Conservation (phyloP, 345 rosid genomes). For the Lumnitzera racemosa region DNA sequence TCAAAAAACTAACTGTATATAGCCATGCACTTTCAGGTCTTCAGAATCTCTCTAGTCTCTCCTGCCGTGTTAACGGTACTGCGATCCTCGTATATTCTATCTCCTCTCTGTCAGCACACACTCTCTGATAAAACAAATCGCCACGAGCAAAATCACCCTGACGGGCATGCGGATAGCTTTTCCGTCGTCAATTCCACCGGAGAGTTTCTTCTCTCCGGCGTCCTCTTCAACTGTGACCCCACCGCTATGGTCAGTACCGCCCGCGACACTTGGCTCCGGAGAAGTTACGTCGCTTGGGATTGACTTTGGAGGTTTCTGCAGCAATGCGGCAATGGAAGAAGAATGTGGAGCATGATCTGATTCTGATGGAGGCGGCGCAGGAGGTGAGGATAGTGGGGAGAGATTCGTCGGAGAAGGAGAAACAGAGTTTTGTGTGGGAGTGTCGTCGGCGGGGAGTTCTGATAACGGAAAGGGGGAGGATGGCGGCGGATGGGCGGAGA, state of each 20-base stretch:
- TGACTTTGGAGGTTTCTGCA: constrained; percentile 25
- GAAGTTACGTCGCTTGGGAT: constrained; percentile 16
- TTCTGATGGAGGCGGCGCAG: constrained; percentile 18
- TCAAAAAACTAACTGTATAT: too few relatives aligned
- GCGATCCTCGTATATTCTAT: constrained; percentile 51
- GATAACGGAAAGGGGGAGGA: constrained; percentile 21
- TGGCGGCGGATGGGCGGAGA: constrained; percentile 16
- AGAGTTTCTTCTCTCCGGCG: background rate
- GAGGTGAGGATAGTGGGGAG: constrained; percentile 1
- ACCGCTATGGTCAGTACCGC: constrained; percentile 25
- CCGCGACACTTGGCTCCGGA: constrained; percentile 25
- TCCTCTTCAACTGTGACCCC: constrained; percentile 13
- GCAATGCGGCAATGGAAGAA: constrained; percentile 9
- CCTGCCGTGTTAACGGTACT: constrained; percentile 41
- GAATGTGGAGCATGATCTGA: constrained; percentile 22
- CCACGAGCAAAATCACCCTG: constrained; percentile 39
- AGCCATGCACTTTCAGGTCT: too few relatives aligned
- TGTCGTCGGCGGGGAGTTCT: constrained; percentile 11
- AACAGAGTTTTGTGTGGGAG: background rate
- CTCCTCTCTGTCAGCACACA: constrained; percentile 61
- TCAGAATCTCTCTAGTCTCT: constrained; percentile 20
- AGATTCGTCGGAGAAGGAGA: constrained; percentile 8
- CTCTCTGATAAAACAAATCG: constrained; percentile 41
- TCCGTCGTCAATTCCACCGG: constrained; percentile 42
- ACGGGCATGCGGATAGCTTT: constrained; percentile 54